These are phyloP conservation scores for Botryotinia narcissicola DNA, from an alignment of 2,329 filamentous ascomycete species.

Conservation along the genomic window DNA sequence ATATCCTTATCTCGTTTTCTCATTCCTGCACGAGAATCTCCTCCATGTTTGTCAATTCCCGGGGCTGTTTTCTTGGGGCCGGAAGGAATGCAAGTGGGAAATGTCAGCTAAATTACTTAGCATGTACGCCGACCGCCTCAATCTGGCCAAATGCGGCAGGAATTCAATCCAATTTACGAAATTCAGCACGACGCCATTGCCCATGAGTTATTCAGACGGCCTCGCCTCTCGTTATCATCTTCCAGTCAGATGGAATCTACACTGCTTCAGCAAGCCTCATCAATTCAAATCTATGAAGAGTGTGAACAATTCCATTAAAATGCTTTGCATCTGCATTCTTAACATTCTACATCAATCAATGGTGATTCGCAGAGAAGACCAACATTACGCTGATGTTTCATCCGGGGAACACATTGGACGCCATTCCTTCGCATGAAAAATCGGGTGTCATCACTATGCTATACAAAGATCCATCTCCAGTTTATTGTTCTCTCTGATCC, in stretches of 20 bases:
- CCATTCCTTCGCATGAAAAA: conserved; percentile 12
- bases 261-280: conserved; percentile 11
- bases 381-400: conserved; percentile 20
- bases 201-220: background rate
- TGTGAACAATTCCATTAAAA: background rate
- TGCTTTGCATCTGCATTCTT: conserved; percentile 4
- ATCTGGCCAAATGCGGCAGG: conserved; percentile 9
- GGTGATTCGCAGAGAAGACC: conserved; percentile 7
- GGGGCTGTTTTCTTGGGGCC: conserved; percentile 3
- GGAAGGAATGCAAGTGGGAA: conserved; percentile 14
- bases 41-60: conserved; percentile 1
- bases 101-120: background rate
- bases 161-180: conserved; percentile 15
- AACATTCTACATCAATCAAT: background rate
- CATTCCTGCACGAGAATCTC: background rate
- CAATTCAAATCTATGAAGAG: background rate
- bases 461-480: conserved; percentile 2
- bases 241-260: background rate
- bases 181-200: conserved; percentile 5
- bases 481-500: conserved; percentile 9
- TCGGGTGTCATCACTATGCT: conserved; percentile 11
- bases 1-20: background rate
- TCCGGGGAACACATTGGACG: conserved; percentile 17
- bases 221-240: background rate
- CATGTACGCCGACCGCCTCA: conserved; percentile 6